A percentile compares a stretch with the other conserved stretches of the same genome.
These are phyloP conservation scores for Pythium plurisporium DNA, from an alignment of 352 stramenopile species.

Conservation along the genomic window DNA sequence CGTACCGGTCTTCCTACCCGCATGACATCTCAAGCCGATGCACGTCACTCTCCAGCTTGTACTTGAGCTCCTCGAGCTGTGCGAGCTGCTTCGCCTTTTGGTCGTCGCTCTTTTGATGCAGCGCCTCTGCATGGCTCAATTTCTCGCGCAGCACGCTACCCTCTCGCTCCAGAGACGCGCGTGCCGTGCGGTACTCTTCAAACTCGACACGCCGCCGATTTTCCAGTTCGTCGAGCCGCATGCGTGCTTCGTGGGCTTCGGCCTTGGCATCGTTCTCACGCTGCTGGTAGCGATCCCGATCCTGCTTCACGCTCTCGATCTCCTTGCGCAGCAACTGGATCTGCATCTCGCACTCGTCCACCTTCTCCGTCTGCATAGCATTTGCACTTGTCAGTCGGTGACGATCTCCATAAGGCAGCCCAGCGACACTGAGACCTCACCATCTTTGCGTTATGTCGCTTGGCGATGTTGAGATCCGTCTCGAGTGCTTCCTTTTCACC, in stretches of 20 bases:
- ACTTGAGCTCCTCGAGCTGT: constrained; percentile 62
- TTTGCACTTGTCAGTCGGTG: too few species aligned
- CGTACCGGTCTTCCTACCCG: constrained; percentile 19
- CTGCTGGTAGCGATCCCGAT: constrained; percentile 60
- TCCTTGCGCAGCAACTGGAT: constrained; percentile 45
- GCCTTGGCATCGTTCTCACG: constrained; percentile 54
- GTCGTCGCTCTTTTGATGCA: constrained; percentile 36
- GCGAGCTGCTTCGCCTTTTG: constrained; percentile 55
- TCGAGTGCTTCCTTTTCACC: constrained; percentile 65
- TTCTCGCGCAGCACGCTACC: constrained; percentile 47
- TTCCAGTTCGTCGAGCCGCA: constrained; percentile 71
- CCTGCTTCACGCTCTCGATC: constrained; percentile 36
- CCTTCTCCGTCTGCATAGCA: constrained; percentile 34
- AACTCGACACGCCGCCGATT: constrained; percentile 56
- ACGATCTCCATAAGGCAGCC: background rate
- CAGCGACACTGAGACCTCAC: constrained; percentile 12
- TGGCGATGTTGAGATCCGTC: constrained; percentile 30
- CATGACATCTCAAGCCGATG: constrained; percentile 37
- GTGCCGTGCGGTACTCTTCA: constrained; percentile 55
- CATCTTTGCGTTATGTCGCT: constrained; percentile 45
- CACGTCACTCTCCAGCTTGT: constrained; percentile 47
- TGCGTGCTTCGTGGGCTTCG: constrained; percentile 51
- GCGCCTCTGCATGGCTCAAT: constrained; percentile 37
- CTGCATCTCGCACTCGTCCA: constrained; percentile 49
- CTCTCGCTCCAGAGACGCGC: constrained; percentile 53